Conservation (phyloP, 164 flowering plant genomes). For the Piper betle region DNA sequence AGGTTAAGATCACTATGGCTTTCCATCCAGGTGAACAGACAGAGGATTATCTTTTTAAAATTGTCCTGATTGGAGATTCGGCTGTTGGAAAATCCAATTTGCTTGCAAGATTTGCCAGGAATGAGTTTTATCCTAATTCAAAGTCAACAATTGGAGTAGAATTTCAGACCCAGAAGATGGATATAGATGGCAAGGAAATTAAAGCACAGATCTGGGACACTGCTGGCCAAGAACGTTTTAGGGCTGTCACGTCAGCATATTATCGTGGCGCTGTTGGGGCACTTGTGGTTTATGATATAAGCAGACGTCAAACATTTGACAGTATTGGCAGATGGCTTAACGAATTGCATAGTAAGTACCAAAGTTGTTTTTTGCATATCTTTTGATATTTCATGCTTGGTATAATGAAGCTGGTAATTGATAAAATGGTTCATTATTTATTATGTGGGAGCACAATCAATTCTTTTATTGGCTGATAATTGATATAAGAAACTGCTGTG, state of each 20-base stretch:
- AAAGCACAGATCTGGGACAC: conserved; percentile 76
- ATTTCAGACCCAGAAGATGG: conserved; percentile 59
- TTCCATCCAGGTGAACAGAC: conserved; percentile 29
- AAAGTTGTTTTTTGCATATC: background rate
- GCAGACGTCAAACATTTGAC: conserved; percentile 60
- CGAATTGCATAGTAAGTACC: conserved; percentile 51
- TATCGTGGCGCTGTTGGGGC: conserved; percentile 69
- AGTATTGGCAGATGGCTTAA: conserved; percentile 64
- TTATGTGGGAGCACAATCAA: too few relatives aligned
- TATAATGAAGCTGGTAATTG: background rate
- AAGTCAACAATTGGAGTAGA: conserved; percentile 69
- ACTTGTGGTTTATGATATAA: conserved; percentile 54
- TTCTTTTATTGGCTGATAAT: too few relatives aligned
- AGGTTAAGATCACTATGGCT: conserved; percentile 22
- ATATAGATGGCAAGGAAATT: conserved; percentile 55
- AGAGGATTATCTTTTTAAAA: conserved; percentile 62
- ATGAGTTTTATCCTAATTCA: conserved; percentile 57
- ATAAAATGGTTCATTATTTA: too few relatives aligned
- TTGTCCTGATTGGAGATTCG: conserved; percentile 60
- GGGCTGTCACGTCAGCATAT: conserved; percentile 68
- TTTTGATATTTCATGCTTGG: background rate
- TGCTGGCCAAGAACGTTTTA: conserved; percentile 63
- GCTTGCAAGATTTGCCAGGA: conserved; percentile 60
- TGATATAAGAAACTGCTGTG: too few relatives aligned
- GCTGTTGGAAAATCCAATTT: conserved; percentile 69